These are phyloP conservation scores for Ploettnerulaceae sp. DNA, from an alignment of 2,329 filamentous ascomycete genomes.

Conservation along the genomic window DNA sequence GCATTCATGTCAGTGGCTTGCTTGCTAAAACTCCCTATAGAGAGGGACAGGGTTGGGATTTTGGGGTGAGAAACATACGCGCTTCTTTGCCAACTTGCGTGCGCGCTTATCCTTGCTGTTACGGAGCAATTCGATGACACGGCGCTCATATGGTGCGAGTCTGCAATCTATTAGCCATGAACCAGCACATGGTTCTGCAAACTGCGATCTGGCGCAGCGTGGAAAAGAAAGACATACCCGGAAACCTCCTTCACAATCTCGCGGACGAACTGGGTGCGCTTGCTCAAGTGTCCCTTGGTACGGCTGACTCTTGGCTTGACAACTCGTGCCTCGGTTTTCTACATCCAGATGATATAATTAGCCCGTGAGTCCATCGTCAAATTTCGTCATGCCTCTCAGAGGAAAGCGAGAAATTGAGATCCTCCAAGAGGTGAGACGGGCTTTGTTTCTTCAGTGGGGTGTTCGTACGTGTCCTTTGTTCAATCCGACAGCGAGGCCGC, in stretches of 20 bases:
- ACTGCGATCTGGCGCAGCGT: background rate
- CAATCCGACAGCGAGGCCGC: constrained; percentile 56
- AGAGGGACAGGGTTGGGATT: background rate
- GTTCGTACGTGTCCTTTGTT: constrained; percentile 61
- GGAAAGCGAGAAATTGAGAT: constrained; percentile 46
- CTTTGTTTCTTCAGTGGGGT: constrained; percentile 15
- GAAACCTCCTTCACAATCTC: constrained; percentile 98
- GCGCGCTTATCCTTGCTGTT: constrained; percentile 99
- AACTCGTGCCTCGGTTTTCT: constrained; percentile 81
- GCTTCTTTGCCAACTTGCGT: constrained; percentile 98
- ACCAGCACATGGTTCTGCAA: background rate
- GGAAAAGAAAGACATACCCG: constrained; percentile 57
- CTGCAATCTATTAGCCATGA: constrained; percentile 37
- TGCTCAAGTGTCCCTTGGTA: constrained; percentile 94
- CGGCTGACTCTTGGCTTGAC: constrained; percentile 73
- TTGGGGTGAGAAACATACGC: constrained; percentile 54
- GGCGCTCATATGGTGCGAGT: constrained; percentile 93
- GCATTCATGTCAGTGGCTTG: constrained; percentile 19
- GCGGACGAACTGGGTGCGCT: constrained; percentile 93
- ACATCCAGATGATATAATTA: constrained; percentile 34
- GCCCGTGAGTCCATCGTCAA: constrained; percentile 46
- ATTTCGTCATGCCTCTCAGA: constrained; percentile 3
- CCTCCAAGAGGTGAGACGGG: constrained; percentile 68
- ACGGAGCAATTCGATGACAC: constrained; percentile 96
- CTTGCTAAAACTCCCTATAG: no score